phyloP scores from a whole-genome alignment of 495 filamentous ascomycete genomes.

The Penicillium turbatum region DNA sequence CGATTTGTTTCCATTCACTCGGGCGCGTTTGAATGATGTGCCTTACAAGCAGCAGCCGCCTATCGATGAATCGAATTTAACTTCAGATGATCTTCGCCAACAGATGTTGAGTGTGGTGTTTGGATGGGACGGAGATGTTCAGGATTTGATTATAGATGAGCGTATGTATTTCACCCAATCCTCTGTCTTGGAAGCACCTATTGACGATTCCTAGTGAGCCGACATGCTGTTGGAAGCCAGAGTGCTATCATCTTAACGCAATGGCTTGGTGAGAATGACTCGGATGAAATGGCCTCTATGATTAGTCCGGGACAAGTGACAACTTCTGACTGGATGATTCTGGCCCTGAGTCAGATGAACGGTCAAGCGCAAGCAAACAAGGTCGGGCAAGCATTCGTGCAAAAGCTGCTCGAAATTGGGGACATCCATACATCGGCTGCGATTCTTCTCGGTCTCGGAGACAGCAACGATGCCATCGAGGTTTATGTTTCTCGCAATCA shows the following conservation, averaged over 20 bases:
- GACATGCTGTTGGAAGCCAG: slow-evolving; percentile 67
- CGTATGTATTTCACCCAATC: slow-evolving; percentile 38
- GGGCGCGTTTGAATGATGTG: slow-evolving; percentile 72
- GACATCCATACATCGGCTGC: slow-evolving; percentile 90
- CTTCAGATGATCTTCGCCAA: slow-evolving; percentile 76
- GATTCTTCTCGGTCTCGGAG: slow-evolving; percentile 85
- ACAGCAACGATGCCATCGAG: slow-evolving; percentile 91
- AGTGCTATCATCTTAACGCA: slow-evolving; percentile 76
- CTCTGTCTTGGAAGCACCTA: neutral
- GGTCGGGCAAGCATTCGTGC: slow-evolving; percentile 86
- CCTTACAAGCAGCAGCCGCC: slow-evolving; percentile 65
- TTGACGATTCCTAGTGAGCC: slow-evolving; percentile 46
- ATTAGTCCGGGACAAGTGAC: slow-evolving; percentile 75
- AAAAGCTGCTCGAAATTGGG: slow-evolving; percentile 80
- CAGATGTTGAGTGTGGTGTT: slow-evolving; percentile 96
- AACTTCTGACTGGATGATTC: slow-evolving; percentile 92
- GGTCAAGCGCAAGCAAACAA: slow-evolving; percentile 78
- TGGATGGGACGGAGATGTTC: slow-evolving; percentile 86
- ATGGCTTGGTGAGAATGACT: slow-evolving; percentile 85
- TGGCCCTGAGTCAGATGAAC: slow-evolving; percentile 84
- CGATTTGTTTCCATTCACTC: slow-evolving; percentile 61
- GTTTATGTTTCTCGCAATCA: slow-evolving; percentile 89
- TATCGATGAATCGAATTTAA: slow-evolving; percentile 59
- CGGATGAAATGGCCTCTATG: slow-evolving; percentile 74
- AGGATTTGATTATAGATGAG: slow-evolving; percentile 82